Evolutionary conservation across 176 grass and related monocot species (phyloP).

Genomic region (Tillandsia fasciculata): DNA sequence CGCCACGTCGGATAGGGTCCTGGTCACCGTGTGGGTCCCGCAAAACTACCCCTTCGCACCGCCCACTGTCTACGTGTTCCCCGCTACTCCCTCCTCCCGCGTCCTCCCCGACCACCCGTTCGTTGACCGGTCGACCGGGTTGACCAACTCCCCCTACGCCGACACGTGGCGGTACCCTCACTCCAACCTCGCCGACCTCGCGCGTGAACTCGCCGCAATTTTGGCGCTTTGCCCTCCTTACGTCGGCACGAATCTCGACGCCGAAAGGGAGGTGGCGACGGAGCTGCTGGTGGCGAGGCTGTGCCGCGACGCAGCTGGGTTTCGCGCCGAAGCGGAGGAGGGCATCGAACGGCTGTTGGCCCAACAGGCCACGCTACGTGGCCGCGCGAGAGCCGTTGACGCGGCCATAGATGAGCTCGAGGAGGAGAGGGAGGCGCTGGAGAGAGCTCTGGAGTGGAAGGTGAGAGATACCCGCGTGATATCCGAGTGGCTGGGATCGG

Average conservation of each 20-base stretch:
- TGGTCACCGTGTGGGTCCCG: slow-evolving; percentile 28
- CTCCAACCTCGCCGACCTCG: slow-evolving; percentile 16
- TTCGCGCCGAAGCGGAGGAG: background rate
- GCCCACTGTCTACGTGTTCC: slow-evolving; percentile 19
- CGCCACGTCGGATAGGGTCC: background rate
- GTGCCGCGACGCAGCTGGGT: background rate
- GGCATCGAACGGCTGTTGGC: background rate
- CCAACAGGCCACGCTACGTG: background rate
- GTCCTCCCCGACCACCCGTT: slow-evolving; percentile 24
- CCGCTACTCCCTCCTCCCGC: background rate
- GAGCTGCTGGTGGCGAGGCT: background rate
- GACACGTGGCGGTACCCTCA: slow-evolving; percentile 12
- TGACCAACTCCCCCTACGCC: slow-evolving; percentile 18
- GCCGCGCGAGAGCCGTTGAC: slow-evolving; percentile 5
- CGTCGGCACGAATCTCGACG: background rate
- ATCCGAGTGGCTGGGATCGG: slow-evolving; percentile 3
- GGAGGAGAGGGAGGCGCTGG: slow-evolving; percentile 18
- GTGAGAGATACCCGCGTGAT: slow-evolving; percentile 8
- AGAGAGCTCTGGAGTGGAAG: slow-evolving; percentile 9
- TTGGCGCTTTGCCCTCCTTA: background rate
- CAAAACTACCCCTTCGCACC: slow-evolving; percentile 9
- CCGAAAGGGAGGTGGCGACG: slow-evolving; percentile 4
- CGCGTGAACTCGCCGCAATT: background rate
- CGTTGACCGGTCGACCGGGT: slow-evolving; percentile 19
- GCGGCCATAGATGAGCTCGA: slow-evolving; percentile 10